Percentiles rank a stretch among this genome's conserved stretches.
Conservation (phyloP, 148 eudicot species). For the Mesembryanthemum crystallinum region DNA sequence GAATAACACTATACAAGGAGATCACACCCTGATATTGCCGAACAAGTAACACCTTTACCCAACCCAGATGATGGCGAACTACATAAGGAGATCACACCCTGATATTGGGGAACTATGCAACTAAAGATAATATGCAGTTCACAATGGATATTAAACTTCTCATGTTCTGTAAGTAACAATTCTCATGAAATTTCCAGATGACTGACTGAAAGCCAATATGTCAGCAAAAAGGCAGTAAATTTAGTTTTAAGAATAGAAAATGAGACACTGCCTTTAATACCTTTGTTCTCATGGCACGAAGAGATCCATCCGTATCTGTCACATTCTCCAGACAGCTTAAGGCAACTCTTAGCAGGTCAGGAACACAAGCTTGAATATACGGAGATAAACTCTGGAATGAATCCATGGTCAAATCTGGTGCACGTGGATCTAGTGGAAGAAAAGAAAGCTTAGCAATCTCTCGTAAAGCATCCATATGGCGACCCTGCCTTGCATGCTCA, state of each 20-base stretch:
- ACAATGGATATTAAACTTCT: background rate
- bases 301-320: slow-evolving; percentile 86
- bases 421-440: slow-evolving; percentile 84
- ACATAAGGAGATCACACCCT: too few relatives aligned
- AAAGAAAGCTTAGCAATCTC: slow-evolving; percentile 81
- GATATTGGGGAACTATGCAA: background rate
- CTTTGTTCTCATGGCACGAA: slow-evolving; percentile 89
- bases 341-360: slow-evolving; percentile 84
- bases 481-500: slow-evolving; percentile 56
- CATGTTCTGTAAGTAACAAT: background rate
- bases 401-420: slow-evolving; percentile 53
- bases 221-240: background rate
- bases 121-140: background rate
- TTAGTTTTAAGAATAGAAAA: background rate
- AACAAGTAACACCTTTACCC: background rate
- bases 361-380: slow-evolving; percentile 87
- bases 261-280: slow-evolving; percentile 29
- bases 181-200: background rate
- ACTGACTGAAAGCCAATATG: background rate
- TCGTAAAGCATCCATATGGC: slow-evolving; percentile 66
- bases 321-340: slow-evolving; percentile 77
- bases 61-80: too few relatives aligned
- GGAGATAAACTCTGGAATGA: slow-evolving; percentile 63
- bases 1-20: too few relatives aligned
- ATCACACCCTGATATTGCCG: too few relatives aligned